Evolutionary conservation across 2,329 filamentous ascomycete species (phyloP).

Genomic region (Colletotrichum higginsianum): DNA sequence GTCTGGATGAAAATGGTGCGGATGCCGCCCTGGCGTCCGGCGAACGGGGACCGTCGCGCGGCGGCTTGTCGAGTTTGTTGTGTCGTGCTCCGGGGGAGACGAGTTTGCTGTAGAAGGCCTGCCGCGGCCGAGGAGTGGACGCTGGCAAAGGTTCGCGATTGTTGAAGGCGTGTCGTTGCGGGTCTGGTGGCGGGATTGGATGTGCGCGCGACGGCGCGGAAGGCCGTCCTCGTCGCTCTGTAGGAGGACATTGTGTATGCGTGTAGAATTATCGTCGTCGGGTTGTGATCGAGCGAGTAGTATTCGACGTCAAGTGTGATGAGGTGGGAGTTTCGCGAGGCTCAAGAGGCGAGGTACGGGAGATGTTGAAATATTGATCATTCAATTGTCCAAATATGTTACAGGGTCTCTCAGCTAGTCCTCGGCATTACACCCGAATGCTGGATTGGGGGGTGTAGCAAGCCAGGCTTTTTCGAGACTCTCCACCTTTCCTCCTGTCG

Average conservation of each 20-base stretch:
- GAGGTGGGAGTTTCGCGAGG: no score
- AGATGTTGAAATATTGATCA: conserved; percentile 10
- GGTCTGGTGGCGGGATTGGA: conserved; percentile 23
- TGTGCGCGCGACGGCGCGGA: conserved; percentile 39
- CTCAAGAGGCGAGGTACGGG: not conserved
- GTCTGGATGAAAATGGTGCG: conserved; percentile 98
- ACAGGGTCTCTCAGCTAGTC: conserved; percentile 10
- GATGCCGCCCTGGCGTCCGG: conserved; percentile 53
- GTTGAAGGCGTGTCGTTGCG: conserved; percentile 13
- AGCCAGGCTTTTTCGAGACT: conserved; percentile 24
- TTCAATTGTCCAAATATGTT: conserved; percentile 22
- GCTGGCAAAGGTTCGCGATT: conserved; percentile 38
- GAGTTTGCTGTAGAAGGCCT: conserved; percentile 30
- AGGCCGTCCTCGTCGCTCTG: conserved; percentile 35
- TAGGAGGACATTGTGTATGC: conserved; percentile 38
- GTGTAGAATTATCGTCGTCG: not conserved
- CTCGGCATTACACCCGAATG: conserved; percentile 24
- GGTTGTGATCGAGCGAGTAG: not conserved
- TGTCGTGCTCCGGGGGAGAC: conserved; percentile 23
- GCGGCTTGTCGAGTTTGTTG: conserved; percentile 19
- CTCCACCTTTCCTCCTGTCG: conserved; percentile 23
- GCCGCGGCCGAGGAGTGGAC: conserved; percentile 33
- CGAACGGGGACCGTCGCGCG: conserved; percentile 39
- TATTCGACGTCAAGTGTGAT: not conserved
- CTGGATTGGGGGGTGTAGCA: conserved; percentile 5